Conservation (phyloP, 345 rosid species). For the Gossypium bickii region DNA sequence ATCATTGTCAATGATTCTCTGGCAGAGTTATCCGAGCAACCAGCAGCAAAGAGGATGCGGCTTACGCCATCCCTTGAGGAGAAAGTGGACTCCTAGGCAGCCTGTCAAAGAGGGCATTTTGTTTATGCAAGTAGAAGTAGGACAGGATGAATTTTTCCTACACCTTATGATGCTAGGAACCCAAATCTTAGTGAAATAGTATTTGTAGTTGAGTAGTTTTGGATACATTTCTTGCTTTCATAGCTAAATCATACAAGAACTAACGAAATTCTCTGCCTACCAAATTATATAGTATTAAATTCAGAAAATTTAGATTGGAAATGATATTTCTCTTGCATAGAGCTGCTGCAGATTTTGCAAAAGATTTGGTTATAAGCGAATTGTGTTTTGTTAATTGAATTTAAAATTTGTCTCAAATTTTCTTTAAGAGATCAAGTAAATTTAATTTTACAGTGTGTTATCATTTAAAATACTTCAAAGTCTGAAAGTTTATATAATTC, state of each 20-base stretch:
- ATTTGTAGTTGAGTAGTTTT: background rate
- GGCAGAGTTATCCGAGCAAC: conserved; percentile 35
- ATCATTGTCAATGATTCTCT: background rate
- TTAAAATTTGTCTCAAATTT: no score
- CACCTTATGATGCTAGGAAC: background rate
- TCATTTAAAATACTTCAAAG: no score
- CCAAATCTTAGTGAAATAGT: conserved; percentile 8
- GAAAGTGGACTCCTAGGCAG: conserved; percentile 13
- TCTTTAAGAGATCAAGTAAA: no score
- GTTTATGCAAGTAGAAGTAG: conserved; percentile 4
- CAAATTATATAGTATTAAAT: background rate
- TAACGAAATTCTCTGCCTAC: background rate
- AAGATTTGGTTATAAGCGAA: no score
- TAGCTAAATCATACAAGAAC: background rate
- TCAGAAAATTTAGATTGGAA: background rate
- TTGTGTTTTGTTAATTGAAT: no score
- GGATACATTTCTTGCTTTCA: no score
- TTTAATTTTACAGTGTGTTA: no score
- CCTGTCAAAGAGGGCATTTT: background rate
- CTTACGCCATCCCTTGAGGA: conserved; percentile 30
- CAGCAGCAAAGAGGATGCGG: conserved; percentile 57
- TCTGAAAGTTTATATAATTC: no score
- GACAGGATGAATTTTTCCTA: background rate
- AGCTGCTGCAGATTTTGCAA: background rate
- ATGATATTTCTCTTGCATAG: background rate